phyloP scores from a whole-genome alignment of 164 flowering plant species.

The Brasenia schreberi region DNA sequence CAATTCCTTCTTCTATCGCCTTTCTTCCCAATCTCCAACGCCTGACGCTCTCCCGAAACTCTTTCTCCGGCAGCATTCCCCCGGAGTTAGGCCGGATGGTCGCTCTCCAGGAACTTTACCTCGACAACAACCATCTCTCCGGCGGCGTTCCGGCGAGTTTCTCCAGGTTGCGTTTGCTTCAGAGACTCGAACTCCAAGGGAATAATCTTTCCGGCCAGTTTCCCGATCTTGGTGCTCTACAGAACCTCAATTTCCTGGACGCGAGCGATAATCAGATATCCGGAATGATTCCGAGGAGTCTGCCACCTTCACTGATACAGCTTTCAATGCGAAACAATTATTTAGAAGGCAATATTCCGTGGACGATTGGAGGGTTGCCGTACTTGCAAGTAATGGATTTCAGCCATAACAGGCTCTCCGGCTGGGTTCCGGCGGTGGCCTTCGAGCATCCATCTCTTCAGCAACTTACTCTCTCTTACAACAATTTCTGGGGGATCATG shows the following conservation, averaged over 20 bases:
- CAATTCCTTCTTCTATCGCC: constrained; percentile 45
- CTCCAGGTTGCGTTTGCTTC: constrained; percentile 25
- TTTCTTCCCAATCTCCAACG: constrained; percentile 38
- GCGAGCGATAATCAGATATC: constrained; percentile 55
- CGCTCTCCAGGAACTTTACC: constrained; percentile 50
- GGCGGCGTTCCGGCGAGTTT: constrained; percentile 45
- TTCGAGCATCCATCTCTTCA: constrained; percentile 71
- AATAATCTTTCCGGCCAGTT: constrained; percentile 49
- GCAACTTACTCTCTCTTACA: constrained; percentile 69
- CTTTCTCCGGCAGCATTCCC: constrained; percentile 66
- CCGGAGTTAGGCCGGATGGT: constrained; percentile 34
- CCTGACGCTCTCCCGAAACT: constrained; percentile 57
- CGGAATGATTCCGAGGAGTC: constrained; percentile 33
- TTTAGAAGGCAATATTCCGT: constrained; percentile 35
- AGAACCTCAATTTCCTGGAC: constrained; percentile 35
- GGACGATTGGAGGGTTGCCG: constrained; percentile 6
- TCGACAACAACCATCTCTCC: constrained; percentile 48
- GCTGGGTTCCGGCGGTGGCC: constrained; percentile 35
- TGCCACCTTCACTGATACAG: constrained; percentile 48
- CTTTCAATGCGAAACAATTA: constrained; percentile 59
- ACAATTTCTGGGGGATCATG: constrained; percentile 34
- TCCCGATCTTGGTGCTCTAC: constrained; percentile 43
- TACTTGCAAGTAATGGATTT: constrained; percentile 68
- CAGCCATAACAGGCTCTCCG: constrained; percentile 58
- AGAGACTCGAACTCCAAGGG: constrained; percentile 55